A percentile compares a stretch with the other conserved stretches of the same genome.
Conservation (phyloP, 2,329 filamentous ascomycete species). For the Ciborinia camelliae region DNA sequence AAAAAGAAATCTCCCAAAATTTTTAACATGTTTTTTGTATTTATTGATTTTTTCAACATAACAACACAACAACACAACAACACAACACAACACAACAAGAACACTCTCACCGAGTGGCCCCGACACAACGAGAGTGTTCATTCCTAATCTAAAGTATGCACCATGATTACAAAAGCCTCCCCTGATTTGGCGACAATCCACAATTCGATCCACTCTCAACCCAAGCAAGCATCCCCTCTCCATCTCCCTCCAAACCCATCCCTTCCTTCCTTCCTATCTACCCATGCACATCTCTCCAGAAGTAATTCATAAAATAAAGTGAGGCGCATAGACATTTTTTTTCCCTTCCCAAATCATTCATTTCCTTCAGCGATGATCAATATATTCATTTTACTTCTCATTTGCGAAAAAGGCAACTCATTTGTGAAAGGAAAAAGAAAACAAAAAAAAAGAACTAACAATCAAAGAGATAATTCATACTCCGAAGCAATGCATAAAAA, state of each 20-base stretch:
- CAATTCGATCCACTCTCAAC: neutral
- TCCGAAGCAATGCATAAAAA: neutral
- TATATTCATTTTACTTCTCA: conserved; percentile 4
- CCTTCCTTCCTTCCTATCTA: neutral
- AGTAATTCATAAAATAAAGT: neutral
- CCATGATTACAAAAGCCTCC: neutral
- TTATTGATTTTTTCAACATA: neutral
- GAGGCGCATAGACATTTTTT: neutral
- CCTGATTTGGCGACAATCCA: neutral
- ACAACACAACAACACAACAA: too few species aligned
- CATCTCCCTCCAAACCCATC: neutral
- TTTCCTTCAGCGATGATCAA: neutral
- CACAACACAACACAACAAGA: too few species aligned
- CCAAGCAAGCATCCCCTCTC: neutral
- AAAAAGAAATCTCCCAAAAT: too few species aligned
- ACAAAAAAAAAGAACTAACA: neutral
- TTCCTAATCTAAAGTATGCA: neutral
- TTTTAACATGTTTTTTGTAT: neutral
- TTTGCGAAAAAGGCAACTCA: neutral
- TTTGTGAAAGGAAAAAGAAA: neutral
- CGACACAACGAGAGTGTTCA: neutral
- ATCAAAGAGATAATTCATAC: neutral
- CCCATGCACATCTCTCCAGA: neutral
- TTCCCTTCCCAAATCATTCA: neutral
- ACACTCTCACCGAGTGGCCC: neutral